Base-by-base conservation (phyloP, 106 monocot species). In the Platanthera zijinensis region DNA sequence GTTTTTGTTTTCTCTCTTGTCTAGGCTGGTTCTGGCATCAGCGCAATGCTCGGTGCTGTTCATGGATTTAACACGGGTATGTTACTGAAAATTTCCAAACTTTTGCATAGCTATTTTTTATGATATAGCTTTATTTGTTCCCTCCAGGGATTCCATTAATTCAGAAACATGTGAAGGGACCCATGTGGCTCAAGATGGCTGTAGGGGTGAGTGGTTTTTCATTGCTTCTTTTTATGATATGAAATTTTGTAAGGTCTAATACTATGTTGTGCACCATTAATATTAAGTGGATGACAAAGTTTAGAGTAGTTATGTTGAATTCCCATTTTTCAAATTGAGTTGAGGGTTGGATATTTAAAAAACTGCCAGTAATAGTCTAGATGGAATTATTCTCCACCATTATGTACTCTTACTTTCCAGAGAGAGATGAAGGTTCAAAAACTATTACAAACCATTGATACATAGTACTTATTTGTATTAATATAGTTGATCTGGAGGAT, bases 11-110 rank as follows among this genome's bases (percentile, higher is more conserved):
- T 73, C 56, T 15, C 72, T 50, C 25, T 79, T 70, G 28, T 13
- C n/a, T 85, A 93, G 96, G 90, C 89, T 81, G 96, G 96, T 72
- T 77, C 87, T n/a, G 93, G 89, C 61, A 79, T 80, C 72, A 89
- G 93, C 19, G 96, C 76, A 13, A 81, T 91, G 93, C 87, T 96
- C 30, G 81, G 90, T 67, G 80, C 88, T 1, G 86, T 91, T 11
- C 84, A 93, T 78, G 93, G 87, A 7, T 87, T 96, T 53, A 96
- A 96, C 81, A 89, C 81, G 69, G 96, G 96, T 87, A 72, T 13
- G 25, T 17, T 74, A 14, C 5, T 63, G 50, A 0, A 51, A 14
- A 9, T 53, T 77, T 69, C 52, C 6, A 32, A 77, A 68, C 47
- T 7, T 51, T 5, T 77, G 48, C 11, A 5, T 28, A 48, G 6